phyloP scores from a whole-genome alignment of 805 yeast species.

The Candida alai region DNA sequence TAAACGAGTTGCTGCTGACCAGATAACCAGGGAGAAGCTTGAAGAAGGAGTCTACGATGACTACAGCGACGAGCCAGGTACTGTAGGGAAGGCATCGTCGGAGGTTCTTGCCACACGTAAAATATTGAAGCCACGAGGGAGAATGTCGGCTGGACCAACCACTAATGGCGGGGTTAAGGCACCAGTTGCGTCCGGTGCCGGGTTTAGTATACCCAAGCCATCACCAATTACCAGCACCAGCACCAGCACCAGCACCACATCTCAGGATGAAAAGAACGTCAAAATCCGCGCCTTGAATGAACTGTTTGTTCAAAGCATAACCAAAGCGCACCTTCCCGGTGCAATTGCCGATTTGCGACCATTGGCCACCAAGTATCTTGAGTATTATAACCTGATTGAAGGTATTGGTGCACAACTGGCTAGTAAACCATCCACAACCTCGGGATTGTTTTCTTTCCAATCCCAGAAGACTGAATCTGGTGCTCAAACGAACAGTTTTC shows the following conservation, averaged over 20 bases:
- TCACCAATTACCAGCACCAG: background rate
- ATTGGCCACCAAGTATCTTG: conserved; percentile 54
- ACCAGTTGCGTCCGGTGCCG: background rate
- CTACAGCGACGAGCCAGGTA: conserved; percentile 35
- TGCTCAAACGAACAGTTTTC: background rate
- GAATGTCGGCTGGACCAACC: conserved; percentile 6
- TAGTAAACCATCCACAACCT: background rate
- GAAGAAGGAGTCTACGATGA: conserved; percentile 14
- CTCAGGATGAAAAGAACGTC: conserved; percentile 31
- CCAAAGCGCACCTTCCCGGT: conserved; percentile 35
- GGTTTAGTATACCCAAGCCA: background rate
- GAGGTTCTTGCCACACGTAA: conserved; percentile 65
- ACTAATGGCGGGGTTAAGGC: conserved; percentile 6
- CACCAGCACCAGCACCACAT: conserved; percentile 1
- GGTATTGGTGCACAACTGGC: background rate
- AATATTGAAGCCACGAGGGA: conserved; percentile 57
- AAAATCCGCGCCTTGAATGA: conserved; percentile 65
- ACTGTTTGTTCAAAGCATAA: conserved; percentile 50
- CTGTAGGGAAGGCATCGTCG: conserved; percentile 49
- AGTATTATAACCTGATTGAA: conserved; percentile 37
- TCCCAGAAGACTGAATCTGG: background rate
- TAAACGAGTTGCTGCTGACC: conserved; percentile 66
- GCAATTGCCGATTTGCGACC: conserved; percentile 55
- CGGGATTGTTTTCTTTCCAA: background rate
- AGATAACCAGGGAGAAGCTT: conserved; percentile 52